These are phyloP conservation scores for Coemansia sp. DNA, from an alignment of 192 early-diverging fungal genomes.

Conservation along the genomic window DNA sequence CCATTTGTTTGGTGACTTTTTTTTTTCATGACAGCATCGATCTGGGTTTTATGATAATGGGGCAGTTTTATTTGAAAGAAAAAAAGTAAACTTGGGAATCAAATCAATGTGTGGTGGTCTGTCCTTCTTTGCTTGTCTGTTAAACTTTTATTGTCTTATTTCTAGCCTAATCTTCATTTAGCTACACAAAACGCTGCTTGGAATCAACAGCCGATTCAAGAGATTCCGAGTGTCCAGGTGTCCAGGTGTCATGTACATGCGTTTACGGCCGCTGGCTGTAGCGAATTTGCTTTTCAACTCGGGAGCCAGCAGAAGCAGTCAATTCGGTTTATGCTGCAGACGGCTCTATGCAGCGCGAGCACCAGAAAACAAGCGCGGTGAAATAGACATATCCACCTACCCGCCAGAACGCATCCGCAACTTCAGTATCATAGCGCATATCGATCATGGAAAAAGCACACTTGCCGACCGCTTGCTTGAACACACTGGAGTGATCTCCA, in stretches of 20 bases:
- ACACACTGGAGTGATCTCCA: constrained; percentile 80
- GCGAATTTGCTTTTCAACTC: not conserved
- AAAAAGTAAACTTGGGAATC: too few relatives aligned
- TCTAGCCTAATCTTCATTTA: too few relatives aligned
- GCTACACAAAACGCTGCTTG: too few relatives aligned
- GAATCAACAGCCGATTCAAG: not conserved
- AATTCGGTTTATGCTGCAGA: not conserved
- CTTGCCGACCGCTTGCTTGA: constrained; percentile 94
- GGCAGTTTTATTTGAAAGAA: too few relatives aligned
- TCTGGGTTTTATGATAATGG: too few relatives aligned
- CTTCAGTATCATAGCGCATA: constrained; percentile 88
- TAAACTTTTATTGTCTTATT: too few relatives aligned
- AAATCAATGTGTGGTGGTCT: too few relatives aligned
- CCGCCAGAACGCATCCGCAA: constrained; percentile 85
- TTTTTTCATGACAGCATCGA: too few relatives aligned
- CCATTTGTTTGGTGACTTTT: too few relatives aligned
- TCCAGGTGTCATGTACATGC: not conserved
- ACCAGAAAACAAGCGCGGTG: constrained; percentile 18
- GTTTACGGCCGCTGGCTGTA: not conserved
- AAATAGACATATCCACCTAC: constrained; percentile 64
- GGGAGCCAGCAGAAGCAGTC: not conserved
- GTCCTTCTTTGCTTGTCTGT: too few relatives aligned
- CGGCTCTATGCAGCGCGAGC: constrained; percentile 5
- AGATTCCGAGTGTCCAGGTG: not conserved
- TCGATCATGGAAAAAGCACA: constrained; percentile 90